A percentile compares a stretch with the other conserved stretches of the same genome.
Evolutionary conservation across 2,329 filamentous ascomycete genomes (phyloP).

Genomic region (Fusarium sp.): DNA sequence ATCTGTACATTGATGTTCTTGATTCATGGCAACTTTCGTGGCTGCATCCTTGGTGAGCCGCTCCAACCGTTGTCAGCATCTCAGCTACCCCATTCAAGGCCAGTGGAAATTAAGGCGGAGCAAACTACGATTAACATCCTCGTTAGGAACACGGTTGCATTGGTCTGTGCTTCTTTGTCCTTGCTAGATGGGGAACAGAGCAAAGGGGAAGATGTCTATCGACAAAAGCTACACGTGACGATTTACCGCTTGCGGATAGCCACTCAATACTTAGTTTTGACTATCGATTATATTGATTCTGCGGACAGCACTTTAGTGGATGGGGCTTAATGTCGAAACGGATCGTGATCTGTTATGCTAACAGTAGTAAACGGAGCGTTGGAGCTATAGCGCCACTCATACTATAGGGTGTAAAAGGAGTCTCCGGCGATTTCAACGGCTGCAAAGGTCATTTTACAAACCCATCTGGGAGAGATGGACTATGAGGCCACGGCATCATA

Average conservation of each 20-base stretch:
- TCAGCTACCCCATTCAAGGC: neutral
- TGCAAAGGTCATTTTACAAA: neutral
- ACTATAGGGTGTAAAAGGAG: neutral
- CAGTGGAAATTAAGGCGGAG: conserved; percentile 32
- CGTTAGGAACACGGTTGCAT: neutral
- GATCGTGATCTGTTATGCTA: neutral
- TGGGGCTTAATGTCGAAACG: no score
- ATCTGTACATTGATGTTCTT: neutral
- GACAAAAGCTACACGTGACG: neutral
- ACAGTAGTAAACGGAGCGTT: neutral
- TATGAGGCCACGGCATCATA: neutral
- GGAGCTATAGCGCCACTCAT: neutral
- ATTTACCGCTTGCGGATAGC: neutral
- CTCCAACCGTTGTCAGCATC: neutral
- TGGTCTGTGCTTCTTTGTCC: conserved; percentile 6
- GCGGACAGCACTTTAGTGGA: neutral
- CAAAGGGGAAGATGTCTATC: conserved; percentile 2
- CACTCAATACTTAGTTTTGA: neutral
- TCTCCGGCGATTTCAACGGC: no score
- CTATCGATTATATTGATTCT: neutral
- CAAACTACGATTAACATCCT: neutral
- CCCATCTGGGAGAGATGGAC: neutral
- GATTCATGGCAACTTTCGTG: neutral
- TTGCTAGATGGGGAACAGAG: neutral
- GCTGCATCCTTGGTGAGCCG: neutral